Evolutionary conservation across 352 stramenopile species (phyloP).

Genomic region (Plasmopara muralis): DNA sequence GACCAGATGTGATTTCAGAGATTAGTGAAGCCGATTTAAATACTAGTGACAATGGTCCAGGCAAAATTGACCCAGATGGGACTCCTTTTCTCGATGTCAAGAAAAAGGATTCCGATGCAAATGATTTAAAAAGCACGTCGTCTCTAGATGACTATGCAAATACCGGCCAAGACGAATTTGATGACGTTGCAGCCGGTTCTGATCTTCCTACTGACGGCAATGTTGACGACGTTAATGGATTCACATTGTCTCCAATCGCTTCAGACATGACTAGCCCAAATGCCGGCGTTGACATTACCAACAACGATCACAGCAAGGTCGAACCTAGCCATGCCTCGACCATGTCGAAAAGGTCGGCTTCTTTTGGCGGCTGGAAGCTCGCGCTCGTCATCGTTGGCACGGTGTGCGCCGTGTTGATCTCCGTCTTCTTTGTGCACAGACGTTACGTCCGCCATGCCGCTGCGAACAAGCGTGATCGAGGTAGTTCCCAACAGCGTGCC

Average conservation of each 20-base stretch:
- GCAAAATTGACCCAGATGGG: background rate
- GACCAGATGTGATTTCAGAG: background rate
- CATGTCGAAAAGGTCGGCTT: conserved; percentile 11
- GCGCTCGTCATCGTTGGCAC: conserved; percentile 38
- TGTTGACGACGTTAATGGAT: conserved; percentile 10
- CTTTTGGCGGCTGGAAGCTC: conserved; percentile 33
- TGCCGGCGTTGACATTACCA: conserved; percentile 1
- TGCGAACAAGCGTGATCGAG: conserved; percentile 22
- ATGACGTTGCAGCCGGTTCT: background rate
- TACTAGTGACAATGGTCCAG: background rate
- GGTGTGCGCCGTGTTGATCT: conserved; percentile 38
- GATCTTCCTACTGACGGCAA: conserved; percentile 12
- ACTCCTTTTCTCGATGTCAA: background rate
- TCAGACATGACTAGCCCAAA: conserved; percentile 15
- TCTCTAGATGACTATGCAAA: conserved; percentile 2
- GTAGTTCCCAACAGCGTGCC: conserved; percentile 35
- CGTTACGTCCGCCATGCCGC: conserved; percentile 22
- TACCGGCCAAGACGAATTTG: background rate
- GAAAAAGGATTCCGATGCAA: background rate
- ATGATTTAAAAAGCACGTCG: background rate
- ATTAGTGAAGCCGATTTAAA: background rate
- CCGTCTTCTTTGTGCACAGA: conserved; percentile 54
- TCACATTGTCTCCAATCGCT: conserved; percentile 33
- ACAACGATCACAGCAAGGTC: conserved; percentile 2
- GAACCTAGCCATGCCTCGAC: conserved; percentile 15